Base-by-base conservation (phyloP, 2,329 filamentous ascomycete species). In the Cordyceps farinosa region DNA sequence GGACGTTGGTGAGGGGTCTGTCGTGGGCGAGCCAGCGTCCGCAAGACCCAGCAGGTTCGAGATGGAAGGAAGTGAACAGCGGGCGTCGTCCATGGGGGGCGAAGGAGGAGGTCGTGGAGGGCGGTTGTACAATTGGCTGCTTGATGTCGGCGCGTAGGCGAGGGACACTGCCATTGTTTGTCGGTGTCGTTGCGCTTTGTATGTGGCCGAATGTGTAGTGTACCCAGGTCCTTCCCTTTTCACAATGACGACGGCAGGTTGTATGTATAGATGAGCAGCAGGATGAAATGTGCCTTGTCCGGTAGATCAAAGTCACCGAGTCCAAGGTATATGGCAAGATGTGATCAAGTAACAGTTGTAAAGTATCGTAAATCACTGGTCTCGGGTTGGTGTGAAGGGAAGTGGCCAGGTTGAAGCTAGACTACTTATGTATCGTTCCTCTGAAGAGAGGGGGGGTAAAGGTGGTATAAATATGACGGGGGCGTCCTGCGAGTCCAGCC, bases 31-130 rank as follows among this genome's bases (percentile, higher is more conserved):
- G 69, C 82, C 88, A 69, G 87, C 87, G 76, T 95, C 91, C 60
- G 92, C 91, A 71, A 94, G 85, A 66, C 90, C 90, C 58, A 98
- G 82, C 63, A 98, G 84, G 75, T 92, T 94, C 44, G 92, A 97
- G 75, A 98, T 97, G 45, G 94, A 97, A 27, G 94, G 94, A 64
- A 98, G 81, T 57, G 92, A 96, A 72, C 90, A 95, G 78, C 89
- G 93, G 68, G 87, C 80, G 71, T 92, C 89, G 70, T 92, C 90
- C 74, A 90, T 87, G 50, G 89, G 89, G 65, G 89, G 89, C 68
- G 89, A 92, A 38, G 89, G 89, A 61, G 89, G 89, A 58, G 87
- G 84, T 71, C 87, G 85, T 55, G 85, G 85, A 61, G 77, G 75
- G 42, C 73, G 74, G 71, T 71, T 84, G 83, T 70, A 52, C 10